Evolutionary conservation across 257 asterid species (phyloP).

Genomic region (Lithospermum erythrorhizon): DNA sequence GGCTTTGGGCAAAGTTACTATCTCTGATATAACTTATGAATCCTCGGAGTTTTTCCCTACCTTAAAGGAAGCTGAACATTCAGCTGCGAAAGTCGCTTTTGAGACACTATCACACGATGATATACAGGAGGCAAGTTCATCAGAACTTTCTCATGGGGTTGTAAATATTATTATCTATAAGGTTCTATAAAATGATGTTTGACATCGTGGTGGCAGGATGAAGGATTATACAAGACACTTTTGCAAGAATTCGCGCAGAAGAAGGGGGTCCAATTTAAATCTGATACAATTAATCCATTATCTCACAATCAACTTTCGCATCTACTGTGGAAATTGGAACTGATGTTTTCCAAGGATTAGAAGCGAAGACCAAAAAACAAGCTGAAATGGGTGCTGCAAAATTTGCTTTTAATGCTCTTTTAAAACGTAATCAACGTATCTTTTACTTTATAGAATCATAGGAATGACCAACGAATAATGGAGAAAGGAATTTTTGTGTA

Average conservation of each 20-base stretch:
- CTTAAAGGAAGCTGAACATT: constrained; percentile 71
- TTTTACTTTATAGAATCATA: background rate
- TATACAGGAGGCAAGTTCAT: constrained; percentile 50
- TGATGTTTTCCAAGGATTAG: constrained; percentile 34
- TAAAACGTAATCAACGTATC: constrained; percentile 31
- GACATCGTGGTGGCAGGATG: constrained; percentile 34
- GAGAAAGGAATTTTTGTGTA: too few species aligned
- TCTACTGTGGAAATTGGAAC: constrained; percentile 49
- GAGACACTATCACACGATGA: constrained; percentile 31
- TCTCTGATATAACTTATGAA: constrained; percentile 40
- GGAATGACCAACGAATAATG: background rate
- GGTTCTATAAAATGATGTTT: background rate
- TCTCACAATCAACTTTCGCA: constrained; percentile 38
- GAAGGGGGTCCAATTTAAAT: constrained; percentile 29
- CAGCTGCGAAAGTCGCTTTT: constrained; percentile 78
- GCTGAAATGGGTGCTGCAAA: constrained; percentile 82
- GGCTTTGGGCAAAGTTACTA: constrained; percentile 43
- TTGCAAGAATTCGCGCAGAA: constrained; percentile 59
- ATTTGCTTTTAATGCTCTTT: constrained; percentile 42
- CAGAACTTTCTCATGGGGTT: background rate
- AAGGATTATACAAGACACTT: constrained; percentile 48
- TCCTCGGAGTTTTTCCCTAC: constrained; percentile 42
- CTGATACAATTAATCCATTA: constrained; percentile 30
- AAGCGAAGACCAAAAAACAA: constrained; percentile 59
- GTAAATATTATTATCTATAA: background rate